Evolutionary conservation across 306 rosid species (phyloP).

Genomic region (Medicago lupulina): DNA sequence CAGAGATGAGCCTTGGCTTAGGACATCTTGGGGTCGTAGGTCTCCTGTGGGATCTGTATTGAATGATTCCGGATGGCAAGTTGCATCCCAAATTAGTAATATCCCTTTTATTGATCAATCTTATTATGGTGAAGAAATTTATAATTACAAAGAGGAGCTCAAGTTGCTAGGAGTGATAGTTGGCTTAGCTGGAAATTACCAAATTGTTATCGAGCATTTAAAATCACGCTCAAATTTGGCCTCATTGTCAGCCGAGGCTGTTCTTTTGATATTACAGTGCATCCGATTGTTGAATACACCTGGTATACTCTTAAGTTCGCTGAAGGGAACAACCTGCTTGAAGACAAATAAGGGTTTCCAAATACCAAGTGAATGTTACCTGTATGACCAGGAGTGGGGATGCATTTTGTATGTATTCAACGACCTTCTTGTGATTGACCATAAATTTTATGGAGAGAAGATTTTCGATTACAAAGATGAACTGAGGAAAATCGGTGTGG

Average conservation of each 20-base stretch:
- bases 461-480: slow-evolving; percentile 42
- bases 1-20: slow-evolving; percentile 52
- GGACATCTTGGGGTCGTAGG: slow-evolving; percentile 59
- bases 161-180: slow-evolving; percentile 65
- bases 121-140: slow-evolving; percentile 59
- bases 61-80: slow-evolving; percentile 54
- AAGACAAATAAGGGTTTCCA: slow-evolving; percentile 64
- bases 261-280: slow-evolving; percentile 51
- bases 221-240: slow-evolving; percentile 50
- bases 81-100: slow-evolving; percentile 60
- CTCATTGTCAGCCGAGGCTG: slow-evolving; percentile 49
- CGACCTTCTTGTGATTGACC: slow-evolving; percentile 60
- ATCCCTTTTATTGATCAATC: slow-evolving; percentile 67
- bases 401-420: slow-evolving; percentile 63
- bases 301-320: slow-evolving; percentile 34
- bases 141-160: slow-evolving; percentile 54
- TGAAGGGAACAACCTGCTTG: slow-evolving; percentile 49
- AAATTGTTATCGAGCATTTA: slow-evolving; percentile 55
- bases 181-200: slow-evolving; percentile 39
- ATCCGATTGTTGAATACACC: neutral
- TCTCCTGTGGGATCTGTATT: slow-evolving; percentile 70
- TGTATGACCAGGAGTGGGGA: slow-evolving; percentile 61
- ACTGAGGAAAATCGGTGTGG: slow-evolving; percentile 57
- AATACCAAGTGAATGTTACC: slow-evolving; percentile 57
- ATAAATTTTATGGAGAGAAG: slow-evolving; percentile 49